Percentiles rank a stretch among this genome's conserved stretches.
Conservation (phyloP, 129 eudicot genomes). For the Ambrosia trifida region DNA sequence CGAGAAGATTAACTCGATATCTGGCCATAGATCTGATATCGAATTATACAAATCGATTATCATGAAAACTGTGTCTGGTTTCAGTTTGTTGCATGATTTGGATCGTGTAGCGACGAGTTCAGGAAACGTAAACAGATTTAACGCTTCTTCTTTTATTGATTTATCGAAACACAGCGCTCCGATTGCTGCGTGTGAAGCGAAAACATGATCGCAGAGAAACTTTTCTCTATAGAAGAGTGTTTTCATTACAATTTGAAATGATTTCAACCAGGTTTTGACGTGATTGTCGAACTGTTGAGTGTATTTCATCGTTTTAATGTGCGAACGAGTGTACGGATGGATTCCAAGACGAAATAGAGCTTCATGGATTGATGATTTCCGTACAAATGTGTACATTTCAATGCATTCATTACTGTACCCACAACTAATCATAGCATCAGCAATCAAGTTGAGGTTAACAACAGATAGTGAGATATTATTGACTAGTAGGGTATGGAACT, state of each 20-base stretch:
- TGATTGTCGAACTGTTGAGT: constrained; percentile 40
- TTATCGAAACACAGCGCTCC: constrained; percentile 52
- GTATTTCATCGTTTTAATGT: constrained; percentile 45
- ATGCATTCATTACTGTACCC: constrained; percentile 71
- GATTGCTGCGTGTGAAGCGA: constrained; percentile 33
- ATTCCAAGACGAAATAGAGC: constrained; percentile 51
- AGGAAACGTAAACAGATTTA: constrained; percentile 52
- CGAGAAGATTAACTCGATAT: constrained; percentile 60
- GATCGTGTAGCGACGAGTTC: constrained; percentile 43
- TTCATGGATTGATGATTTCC: constrained; percentile 64
- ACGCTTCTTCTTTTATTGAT: constrained; percentile 48
- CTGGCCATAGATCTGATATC: constrained; percentile 46
- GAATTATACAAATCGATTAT: constrained; percentile 53
- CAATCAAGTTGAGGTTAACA: constrained; percentile 10
- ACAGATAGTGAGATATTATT: constrained; percentile 33
- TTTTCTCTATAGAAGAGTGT: constrained; percentile 55
- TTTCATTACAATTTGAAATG: constrained; percentile 34
- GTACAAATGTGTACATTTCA: constrained; percentile 44
- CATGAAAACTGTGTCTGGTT: constrained; percentile 47
- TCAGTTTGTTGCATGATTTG: constrained; percentile 49
- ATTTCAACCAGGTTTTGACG: constrained; percentile 54
- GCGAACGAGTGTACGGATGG: constrained; percentile 34
- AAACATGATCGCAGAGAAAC: constrained; percentile 62
- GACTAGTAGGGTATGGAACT: constrained; percentile 51
- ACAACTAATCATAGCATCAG: constrained; percentile 64